Evolutionary conservation across 2,329 filamentous ascomycete species (phyloP).

Genomic region (Xylaria polymorpha): DNA sequence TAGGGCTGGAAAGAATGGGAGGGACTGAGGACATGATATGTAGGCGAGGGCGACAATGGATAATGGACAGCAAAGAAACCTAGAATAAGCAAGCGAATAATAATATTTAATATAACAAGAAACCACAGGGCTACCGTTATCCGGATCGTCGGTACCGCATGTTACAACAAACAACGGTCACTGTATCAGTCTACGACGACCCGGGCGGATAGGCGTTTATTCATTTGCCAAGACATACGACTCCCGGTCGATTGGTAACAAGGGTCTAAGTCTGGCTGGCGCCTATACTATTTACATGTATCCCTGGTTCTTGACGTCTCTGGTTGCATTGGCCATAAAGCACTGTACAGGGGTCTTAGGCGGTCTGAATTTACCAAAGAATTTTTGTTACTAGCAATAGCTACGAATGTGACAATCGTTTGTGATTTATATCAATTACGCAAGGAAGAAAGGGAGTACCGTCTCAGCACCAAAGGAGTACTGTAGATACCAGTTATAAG

Average conservation of each 20-base stretch:
- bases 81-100: background rate
- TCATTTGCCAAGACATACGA: slow-evolving; percentile 19
- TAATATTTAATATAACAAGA: slow-evolving; percentile 5
- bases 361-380: background rate
- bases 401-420: background rate
- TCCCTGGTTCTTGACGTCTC: slow-evolving; percentile 6
- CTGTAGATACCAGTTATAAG: background rate
- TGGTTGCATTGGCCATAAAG: background rate
- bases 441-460: background rate
- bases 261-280: slow-evolving; percentile 19
- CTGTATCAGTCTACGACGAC: slow-evolving; percentile 13
- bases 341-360: background rate
- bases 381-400: background rate
- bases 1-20: background rate
- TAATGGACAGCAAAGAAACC: slow-evolving; percentile 30
- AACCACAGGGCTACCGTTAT: background rate
- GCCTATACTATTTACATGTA: slow-evolving; percentile 32
- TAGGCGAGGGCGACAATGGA: slow-evolving; percentile 4
- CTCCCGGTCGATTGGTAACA: background rate
- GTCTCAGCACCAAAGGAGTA: background rate
- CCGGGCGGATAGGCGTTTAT: slow-evolving; percentile 10
- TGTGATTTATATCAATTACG: background rate
- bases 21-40: slow-evolving; percentile 13
- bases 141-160: slow-evolving; percentile 11
- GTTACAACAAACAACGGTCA: slow-evolving; percentile 22